Conservation (phyloP, 352 stramenopile species). For the Halophytophthora batemanensis region DNA sequence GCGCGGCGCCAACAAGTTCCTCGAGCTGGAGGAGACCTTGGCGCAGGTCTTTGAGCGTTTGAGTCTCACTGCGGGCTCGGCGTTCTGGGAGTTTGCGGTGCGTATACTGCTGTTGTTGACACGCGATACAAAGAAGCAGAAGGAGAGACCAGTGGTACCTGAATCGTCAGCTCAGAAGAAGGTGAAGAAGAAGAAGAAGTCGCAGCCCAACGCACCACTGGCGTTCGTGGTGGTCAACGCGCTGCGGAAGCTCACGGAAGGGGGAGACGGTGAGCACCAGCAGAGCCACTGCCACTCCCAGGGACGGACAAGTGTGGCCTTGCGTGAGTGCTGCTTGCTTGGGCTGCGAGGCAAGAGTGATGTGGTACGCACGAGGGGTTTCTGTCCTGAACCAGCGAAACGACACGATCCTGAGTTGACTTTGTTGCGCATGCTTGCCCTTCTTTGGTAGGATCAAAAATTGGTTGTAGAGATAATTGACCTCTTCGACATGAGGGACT, state of each 20-base stretch:
- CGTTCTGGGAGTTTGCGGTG: constrained; percentile 45
- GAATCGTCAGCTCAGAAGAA: too few relatives aligned
- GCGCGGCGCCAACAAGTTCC: constrained; percentile 46
- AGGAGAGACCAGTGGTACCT: too few relatives aligned
- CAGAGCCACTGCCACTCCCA: constrained; percentile 15
- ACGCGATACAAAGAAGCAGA: too few relatives aligned
- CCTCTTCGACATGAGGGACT: constrained; percentile 44
- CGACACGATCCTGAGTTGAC: too few relatives aligned
- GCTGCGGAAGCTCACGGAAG: constrained; percentile 30
- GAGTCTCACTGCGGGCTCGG: not conserved
- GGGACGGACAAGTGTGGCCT: constrained; percentile 23
- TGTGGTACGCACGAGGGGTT: too few relatives aligned
- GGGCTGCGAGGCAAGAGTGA: constrained; percentile 11
- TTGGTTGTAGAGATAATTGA: constrained; percentile 59
- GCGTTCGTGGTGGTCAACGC: constrained; percentile 55
- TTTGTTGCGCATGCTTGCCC: not conserved
- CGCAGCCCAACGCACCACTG: constrained; percentile 45
- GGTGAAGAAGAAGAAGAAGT: constrained; percentile 26
- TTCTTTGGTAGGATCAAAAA: constrained; percentile 38
- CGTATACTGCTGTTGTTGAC: constrained; percentile 34
- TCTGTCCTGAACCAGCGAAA: too few relatives aligned
- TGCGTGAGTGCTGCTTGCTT: constrained; percentile 31
- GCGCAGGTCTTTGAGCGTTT: constrained; percentile 20
- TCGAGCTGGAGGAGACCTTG: constrained; percentile 39
- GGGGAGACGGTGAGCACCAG: not conserved